These are phyloP conservation scores for Nectriaceae sp. DNA, from an alignment of 2,329 filamentous ascomycete species.

Conservation along the genomic window DNA sequence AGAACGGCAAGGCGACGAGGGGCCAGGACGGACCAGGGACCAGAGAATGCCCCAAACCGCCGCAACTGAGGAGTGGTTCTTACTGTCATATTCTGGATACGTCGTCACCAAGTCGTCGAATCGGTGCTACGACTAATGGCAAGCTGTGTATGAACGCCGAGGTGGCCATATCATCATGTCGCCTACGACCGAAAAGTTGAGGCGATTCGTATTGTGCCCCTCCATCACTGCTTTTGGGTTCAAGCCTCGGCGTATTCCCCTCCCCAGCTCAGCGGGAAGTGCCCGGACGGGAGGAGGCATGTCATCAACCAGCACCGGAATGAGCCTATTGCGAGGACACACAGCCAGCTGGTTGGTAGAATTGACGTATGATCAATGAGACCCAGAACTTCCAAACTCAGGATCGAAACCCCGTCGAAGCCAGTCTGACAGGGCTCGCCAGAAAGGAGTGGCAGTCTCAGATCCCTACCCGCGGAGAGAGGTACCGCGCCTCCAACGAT, in stretches of 20 bases:
- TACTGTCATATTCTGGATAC: slow-evolving; percentile 11
- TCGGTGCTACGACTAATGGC: too few relatives aligned
- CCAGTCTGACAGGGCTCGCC: background rate
- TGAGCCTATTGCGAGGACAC: slow-evolving; percentile 17
- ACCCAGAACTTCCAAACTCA: background rate
- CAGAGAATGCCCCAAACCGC: background rate
- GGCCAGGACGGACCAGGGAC: slow-evolving; percentile 26
- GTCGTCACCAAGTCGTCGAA: too few relatives aligned
- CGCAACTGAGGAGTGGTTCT: slow-evolving; percentile 1
- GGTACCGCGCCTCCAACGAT: background rate
- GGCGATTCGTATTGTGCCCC: background rate
- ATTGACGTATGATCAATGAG: slow-evolving; percentile 15
- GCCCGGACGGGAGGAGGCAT: slow-evolving; percentile 15
- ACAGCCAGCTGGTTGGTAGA: slow-evolving; percentile 18
- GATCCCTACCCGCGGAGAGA: background rate
- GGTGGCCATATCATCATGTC: too few relatives aligned
- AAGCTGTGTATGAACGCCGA: too few relatives aligned
- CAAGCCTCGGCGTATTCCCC: background rate
- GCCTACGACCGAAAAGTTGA: too few relatives aligned
- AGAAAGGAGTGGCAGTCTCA: background rate
- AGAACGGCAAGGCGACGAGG: slow-evolving; percentile 29
- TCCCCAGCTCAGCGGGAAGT: background rate
- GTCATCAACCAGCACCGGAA: slow-evolving; percentile 18
- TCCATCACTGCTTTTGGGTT: background rate
- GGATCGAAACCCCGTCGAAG: background rate